Percentiles rank a stretch among this genome's conserved stretches.
phyloP scores from a whole-genome alignment of 148 eudicot species.

The Dysphania ambrosioides region DNA sequence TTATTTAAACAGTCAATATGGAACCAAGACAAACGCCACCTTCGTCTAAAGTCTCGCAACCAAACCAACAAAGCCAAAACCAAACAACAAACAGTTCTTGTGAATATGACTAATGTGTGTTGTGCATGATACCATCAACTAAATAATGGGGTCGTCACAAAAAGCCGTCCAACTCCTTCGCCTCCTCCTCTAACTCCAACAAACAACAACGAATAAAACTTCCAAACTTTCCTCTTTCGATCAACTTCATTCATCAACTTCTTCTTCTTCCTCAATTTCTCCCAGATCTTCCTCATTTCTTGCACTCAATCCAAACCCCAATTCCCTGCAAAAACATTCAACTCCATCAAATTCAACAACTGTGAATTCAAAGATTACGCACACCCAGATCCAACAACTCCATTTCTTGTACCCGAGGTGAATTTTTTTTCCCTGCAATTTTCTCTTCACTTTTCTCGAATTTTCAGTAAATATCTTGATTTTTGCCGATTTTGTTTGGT shows the following conservation, averaged over 20 bases:
- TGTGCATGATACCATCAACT: no score
- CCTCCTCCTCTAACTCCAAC: no score
- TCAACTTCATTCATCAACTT: neutral
- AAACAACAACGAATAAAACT: neutral
- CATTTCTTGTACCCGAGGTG: constrained; percentile 8
- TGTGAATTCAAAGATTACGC: neutral
- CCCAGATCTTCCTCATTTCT: constrained; percentile 14
- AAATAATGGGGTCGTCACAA: no score
- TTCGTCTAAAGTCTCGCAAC: no score
- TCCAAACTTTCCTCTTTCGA: constrained; percentile 28
- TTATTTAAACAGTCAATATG: no score
- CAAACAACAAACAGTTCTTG: no score
- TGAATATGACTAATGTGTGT: no score
- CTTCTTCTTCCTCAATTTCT: neutral
- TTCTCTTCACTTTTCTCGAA: neutral
- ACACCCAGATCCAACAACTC: constrained; percentile 17
- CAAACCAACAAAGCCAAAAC: no score
- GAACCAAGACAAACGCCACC: no score
- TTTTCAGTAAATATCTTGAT: neutral
- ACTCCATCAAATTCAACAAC: neutral
- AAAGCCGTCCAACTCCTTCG: no score
- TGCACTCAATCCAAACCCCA: neutral
- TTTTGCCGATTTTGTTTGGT: constrained; percentile 10
- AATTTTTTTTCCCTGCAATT: neutral
- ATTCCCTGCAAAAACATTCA: no score